Evolutionary conservation across 1,284 basidiomycete genomes (phyloP).

Genomic region (Dichomitus squalens): DNA sequence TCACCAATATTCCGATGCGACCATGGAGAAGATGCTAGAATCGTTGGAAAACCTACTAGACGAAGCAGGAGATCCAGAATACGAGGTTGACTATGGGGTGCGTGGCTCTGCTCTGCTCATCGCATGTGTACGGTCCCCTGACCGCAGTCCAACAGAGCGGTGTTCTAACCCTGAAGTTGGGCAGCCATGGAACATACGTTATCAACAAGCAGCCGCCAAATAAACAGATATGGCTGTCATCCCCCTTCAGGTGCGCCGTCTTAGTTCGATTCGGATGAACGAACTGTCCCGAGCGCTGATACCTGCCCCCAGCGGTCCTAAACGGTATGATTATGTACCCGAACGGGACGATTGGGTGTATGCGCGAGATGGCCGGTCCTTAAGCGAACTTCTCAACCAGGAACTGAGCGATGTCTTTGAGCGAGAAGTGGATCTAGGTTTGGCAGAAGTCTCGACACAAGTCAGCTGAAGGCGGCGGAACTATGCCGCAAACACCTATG

Average conservation of each 20-base stretch:
- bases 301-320: slow-evolving; percentile 70
- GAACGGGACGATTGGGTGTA: slow-evolving; percentile 76
- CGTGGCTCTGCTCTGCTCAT: slow-evolving; percentile 35
- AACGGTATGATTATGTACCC: slow-evolving; percentile 80
- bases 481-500: background rate
- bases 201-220: slow-evolving; percentile 99
- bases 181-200: slow-evolving; percentile 91
- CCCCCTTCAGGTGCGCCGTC: slow-evolving; percentile 55
- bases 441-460: slow-evolving; percentile 23
- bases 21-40: slow-evolving; percentile 85
- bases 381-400: slow-evolving; percentile 69
- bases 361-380: slow-evolving; percentile 62
- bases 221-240: slow-evolving; percentile 98
- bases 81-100: slow-evolving; percentile 95
- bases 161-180: slow-evolving; percentile 87
- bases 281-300: background rate
- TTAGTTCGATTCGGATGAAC: background rate
- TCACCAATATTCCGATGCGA: slow-evolving; percentile 75
- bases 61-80: slow-evolving; percentile 51
- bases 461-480: slow-evolving; percentile 6
- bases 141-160: slow-evolving; percentile 60
- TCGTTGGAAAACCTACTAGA: slow-evolving; percentile 82
- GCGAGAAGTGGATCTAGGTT: slow-evolving; percentile 30
- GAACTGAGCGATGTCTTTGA: slow-evolving; percentile 53
- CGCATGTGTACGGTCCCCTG: slow-evolving; percentile 15